Evolutionary conservation across 164 flowering plant species (phyloP).

Genomic region (Pachysandra terminalis): DNA sequence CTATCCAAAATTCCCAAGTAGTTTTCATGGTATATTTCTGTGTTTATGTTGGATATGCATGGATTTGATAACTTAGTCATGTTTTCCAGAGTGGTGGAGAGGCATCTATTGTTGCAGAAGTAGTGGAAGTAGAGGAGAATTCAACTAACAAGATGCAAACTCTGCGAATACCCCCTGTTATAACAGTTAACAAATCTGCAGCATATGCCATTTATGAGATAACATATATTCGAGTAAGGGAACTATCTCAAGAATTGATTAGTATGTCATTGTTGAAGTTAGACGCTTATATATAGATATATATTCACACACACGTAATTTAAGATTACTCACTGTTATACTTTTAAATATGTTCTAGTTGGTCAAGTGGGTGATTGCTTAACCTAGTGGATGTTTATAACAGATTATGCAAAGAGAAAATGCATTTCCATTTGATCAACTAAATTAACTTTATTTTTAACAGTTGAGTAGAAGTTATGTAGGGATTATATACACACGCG

Average conservation of each 20-base stretch:
- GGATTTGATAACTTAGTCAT: not conserved
- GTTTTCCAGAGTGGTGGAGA: slow-evolving; percentile 69
- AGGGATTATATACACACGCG: not conserved
- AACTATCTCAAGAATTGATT: no score
- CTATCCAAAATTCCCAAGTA: no score
- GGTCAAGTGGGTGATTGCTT: not conserved
- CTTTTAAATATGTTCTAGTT: not conserved
- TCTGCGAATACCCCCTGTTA: slow-evolving; percentile 66
- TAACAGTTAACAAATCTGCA: slow-evolving; percentile 78
- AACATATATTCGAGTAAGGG: slow-evolving; percentile 67
- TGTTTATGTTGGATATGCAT: not conserved
- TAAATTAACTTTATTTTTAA: no score
- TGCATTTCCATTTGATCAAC: not conserved
- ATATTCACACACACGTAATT: no score
- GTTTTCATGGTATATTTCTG: no score
- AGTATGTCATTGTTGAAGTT: no score
- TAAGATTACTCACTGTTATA: not conserved
- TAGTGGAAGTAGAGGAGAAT: slow-evolving; percentile 87
- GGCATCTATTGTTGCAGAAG: slow-evolving; percentile 81
- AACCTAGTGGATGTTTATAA: not conserved
- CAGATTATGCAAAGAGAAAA: no score
- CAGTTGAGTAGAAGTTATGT: not conserved
- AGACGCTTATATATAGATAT: no score
- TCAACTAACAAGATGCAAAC: slow-evolving; percentile 66
- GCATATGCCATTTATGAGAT: slow-evolving; percentile 77